A percentile compares a stretch with the other conserved stretches of the same genome.
Evolutionary conservation across 2,329 filamentous ascomycete genomes (phyloP).

Genomic region (Ascochyta koolunga): DNA sequence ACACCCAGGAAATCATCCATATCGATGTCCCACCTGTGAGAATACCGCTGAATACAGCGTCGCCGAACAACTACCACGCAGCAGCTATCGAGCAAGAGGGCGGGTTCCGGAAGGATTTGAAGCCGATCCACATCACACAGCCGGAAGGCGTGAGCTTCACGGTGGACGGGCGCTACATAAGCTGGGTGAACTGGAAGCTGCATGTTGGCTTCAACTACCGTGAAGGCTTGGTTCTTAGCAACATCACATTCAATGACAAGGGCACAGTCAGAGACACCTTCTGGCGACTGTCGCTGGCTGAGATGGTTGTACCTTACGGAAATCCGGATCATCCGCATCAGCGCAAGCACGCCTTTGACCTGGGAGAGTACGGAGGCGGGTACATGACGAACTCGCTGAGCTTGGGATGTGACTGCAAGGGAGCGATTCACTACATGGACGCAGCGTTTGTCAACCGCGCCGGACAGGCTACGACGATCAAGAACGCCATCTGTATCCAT

Average conservation of each 20-base stretch:
- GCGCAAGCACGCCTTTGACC: conserved; percentile 80
- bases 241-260: conserved; percentile 89
- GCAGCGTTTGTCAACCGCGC: conserved; percentile 80
- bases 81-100: conserved; percentile 73
- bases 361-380: conserved; percentile 80
- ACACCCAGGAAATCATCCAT: conserved; percentile 77
- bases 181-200: conserved; percentile 93
- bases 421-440: conserved; percentile 89
- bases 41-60: conserved; percentile 72
- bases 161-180: conserved; percentile 73
- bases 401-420: conserved; percentile 85
- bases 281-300: conserved; percentile 85
- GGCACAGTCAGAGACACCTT: conserved; percentile 77
- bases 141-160: conserved; percentile 88
- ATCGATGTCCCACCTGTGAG: conserved; percentile 83
- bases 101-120: conserved; percentile 79
- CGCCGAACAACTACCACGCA: conserved; percentile 80
- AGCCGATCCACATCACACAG: conserved; percentile 86
- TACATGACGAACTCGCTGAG: conserved; percentile 83
- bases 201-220: conserved; percentile 95
- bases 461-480: conserved; percentile 78
- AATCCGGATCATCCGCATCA: conserved; percentile 82
- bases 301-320: conserved; percentile 93
- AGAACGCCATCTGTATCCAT: conserved; percentile 94
- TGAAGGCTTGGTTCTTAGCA: conserved; percentile 87